Percentiles rank a stretch among this genome's conserved stretches.
phyloP scores from a whole-genome alignment of 2,329 filamentous ascomycete genomes.

The Juglanconis juglandina region DNA sequence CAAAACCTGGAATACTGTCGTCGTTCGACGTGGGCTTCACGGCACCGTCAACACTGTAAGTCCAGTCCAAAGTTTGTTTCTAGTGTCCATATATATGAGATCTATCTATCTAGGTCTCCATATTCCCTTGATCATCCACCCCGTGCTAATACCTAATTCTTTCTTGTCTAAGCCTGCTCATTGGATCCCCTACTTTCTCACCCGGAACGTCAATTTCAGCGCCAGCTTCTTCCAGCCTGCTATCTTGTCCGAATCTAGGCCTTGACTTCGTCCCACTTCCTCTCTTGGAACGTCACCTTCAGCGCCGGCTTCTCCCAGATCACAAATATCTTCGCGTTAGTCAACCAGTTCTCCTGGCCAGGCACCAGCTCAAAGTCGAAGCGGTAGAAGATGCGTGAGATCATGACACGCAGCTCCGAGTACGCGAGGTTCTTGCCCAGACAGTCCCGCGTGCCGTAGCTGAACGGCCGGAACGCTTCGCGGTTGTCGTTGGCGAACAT shows the following conservation, averaged over 20 bases:
- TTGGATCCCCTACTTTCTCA: not conserved
- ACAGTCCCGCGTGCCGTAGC: conserved; percentile 20
- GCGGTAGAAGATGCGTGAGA: conserved; percentile 31
- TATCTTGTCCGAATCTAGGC: too few relatives aligned
- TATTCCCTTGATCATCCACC: too few relatives aligned
- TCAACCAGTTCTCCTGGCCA: conserved; percentile 2
- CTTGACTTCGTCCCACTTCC: not conserved
- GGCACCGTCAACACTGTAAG: too few relatives aligned
- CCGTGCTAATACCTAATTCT: too few relatives aligned
- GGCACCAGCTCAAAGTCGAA: conserved; percentile 29
- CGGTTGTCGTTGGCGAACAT: conserved; percentile 18
- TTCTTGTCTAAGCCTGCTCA: too few relatives aligned
- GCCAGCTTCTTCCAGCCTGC: conserved; percentile 4
- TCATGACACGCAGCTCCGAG: conserved; percentile 32
- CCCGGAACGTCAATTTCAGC: not conserved
- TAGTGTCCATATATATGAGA: too few relatives aligned
- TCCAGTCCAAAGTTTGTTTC: too few relatives aligned
- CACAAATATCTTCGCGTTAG: not conserved
- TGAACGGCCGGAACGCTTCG: conserved; percentile 19
- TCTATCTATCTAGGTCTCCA: too few relatives aligned
- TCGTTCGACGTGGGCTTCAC: too few relatives aligned
- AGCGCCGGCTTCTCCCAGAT: conserved; percentile 8
- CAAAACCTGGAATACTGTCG: too few relatives aligned
- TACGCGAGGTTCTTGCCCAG: conserved; percentile 28
- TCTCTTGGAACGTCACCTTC: not conserved